Evolutionary conservation across 2,329 filamentous ascomycete genomes (phyloP).

Genomic region (Aspergillus calidoustus): DNA sequence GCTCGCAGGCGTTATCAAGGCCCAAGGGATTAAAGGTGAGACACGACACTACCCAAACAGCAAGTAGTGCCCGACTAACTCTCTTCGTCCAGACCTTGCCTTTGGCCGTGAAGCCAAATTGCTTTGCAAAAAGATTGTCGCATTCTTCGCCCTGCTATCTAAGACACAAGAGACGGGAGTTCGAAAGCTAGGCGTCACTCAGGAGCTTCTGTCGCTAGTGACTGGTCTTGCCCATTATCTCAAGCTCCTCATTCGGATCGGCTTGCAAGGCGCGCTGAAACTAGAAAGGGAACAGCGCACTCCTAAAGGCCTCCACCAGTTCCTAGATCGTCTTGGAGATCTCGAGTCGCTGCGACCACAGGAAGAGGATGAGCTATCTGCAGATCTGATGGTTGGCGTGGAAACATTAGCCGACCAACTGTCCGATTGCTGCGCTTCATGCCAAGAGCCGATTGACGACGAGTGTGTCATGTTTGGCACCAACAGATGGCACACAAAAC

Average conservation of each 20-base stretch:
- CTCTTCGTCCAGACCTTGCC: constrained; percentile 67
- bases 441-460: constrained; percentile 88
- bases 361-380: constrained; percentile 64
- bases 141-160: constrained; percentile 92
- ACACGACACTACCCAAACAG: constrained; percentile 2
- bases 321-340: constrained; percentile 81
- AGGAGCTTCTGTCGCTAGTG: constrained; percentile 95
- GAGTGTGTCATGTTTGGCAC: constrained; percentile 80
- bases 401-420: constrained; percentile 71
- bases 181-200: constrained; percentile 90
- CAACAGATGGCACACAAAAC: constrained; percentile 77
- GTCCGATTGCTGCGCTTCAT: constrained; percentile 82
- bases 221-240: constrained; percentile 96
- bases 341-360: constrained; percentile 74
- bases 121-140: constrained; percentile 98
- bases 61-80: constrained; percentile 29
- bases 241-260: constrained; percentile 95
- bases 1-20: constrained; percentile 74
- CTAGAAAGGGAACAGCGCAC: constrained; percentile 82
- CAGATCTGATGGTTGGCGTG: constrained; percentile 69
- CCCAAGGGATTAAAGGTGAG: constrained; percentile 74
- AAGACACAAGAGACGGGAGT: constrained; percentile 93
- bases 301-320: constrained; percentile 76
- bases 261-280: constrained; percentile 88
- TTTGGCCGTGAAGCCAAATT: constrained; percentile 97